Percentiles rank a stretch among this genome's conserved stretches.
phyloP scores from a whole-genome alignment of 345 rosid genomes.

The Eucalyptus cladocalyx region DNA sequence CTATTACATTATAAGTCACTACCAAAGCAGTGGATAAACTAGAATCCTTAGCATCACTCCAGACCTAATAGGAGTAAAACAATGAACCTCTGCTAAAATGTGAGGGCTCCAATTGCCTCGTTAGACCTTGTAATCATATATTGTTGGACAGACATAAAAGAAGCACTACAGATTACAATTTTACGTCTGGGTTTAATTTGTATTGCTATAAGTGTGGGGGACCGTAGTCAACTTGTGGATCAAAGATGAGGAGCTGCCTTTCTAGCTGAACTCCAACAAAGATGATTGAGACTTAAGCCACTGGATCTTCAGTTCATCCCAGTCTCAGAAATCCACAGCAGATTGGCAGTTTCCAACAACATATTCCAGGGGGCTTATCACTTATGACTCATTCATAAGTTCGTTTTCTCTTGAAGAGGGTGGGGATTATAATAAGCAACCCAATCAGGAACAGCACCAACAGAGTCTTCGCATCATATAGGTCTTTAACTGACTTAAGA shows the following conservation, averaged over 20 bases:
- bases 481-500: constrained; percentile 34
- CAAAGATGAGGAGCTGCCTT: not conserved
- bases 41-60: not conserved
- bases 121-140: not conserved
- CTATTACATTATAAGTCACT: not conserved
- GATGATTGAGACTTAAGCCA: not conserved
- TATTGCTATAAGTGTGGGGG: not conserved
- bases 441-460: constrained; percentile 2
- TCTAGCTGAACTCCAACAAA: not conserved
- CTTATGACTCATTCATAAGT: constrained; percentile 14
- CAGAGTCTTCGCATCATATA: constrained; percentile 32
- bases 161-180: not conserved
- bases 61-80: not conserved
- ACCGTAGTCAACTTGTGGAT: not conserved
- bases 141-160: not conserved
- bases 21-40: not conserved
- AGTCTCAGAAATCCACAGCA: not conserved
- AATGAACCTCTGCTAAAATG: not conserved
- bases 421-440: constrained; percentile 15
- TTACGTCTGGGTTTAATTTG: not conserved
- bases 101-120: not conserved
- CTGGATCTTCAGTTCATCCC: not conserved
- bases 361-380: not conserved
- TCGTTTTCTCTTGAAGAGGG: constrained; percentile 29
- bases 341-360: not conserved